phyloP scores from a whole-genome alignment of 2,329 filamentous ascomycete genomes.

The Dichotomopilus funicola region DNA sequence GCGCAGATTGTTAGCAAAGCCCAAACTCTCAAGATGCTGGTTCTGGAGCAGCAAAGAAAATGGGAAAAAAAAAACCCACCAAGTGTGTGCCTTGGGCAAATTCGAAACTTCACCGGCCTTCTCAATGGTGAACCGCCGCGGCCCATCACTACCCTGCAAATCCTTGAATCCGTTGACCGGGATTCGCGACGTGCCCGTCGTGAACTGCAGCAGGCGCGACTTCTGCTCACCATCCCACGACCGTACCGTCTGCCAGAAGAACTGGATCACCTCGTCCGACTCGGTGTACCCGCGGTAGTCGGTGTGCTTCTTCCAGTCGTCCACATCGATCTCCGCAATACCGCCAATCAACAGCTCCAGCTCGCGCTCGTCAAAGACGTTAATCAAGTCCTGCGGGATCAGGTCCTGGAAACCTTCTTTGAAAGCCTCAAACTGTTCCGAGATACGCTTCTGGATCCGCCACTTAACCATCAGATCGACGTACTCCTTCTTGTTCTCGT shows the following conservation, averaged over 20 bases:
- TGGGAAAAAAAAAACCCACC: conserved; percentile 52
- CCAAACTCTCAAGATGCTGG: not conserved
- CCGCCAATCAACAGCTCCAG: conserved; percentile 93
- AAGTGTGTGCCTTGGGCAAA: conserved; percentile 94
- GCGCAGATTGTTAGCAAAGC: conserved; percentile 22
- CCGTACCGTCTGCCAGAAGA: conserved; percentile 97
- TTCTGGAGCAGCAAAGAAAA: not conserved
- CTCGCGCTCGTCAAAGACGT: conserved; percentile 97
- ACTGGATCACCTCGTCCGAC: conserved; percentile 91
- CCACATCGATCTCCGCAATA: conserved; percentile 99
- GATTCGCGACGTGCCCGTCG: conserved; percentile 94
- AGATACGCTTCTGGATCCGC: conserved; percentile 97
- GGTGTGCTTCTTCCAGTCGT: conserved; percentile 99
- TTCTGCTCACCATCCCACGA: conserved; percentile 99
- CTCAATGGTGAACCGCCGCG: conserved; percentile 93
- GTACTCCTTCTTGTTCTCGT: conserved; percentile 98
- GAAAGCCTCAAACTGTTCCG: conserved; percentile 97
- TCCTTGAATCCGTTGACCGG: conserved; percentile 99
- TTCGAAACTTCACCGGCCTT: conserved; percentile 89
- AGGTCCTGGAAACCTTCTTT: conserved; percentile 96
- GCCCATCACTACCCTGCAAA: conserved; percentile 92
- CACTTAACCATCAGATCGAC: conserved; percentile 98
- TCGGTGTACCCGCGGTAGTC: conserved; percentile 99
- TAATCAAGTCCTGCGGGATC: conserved; percentile 92
- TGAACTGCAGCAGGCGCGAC: conserved; percentile 90